Evolutionary conservation across 192 early-diverging fungal genomes (phyloP), one percentile per base, ranked within the genome.

Genomic region (Entophlyctis luteolus): DNA sequence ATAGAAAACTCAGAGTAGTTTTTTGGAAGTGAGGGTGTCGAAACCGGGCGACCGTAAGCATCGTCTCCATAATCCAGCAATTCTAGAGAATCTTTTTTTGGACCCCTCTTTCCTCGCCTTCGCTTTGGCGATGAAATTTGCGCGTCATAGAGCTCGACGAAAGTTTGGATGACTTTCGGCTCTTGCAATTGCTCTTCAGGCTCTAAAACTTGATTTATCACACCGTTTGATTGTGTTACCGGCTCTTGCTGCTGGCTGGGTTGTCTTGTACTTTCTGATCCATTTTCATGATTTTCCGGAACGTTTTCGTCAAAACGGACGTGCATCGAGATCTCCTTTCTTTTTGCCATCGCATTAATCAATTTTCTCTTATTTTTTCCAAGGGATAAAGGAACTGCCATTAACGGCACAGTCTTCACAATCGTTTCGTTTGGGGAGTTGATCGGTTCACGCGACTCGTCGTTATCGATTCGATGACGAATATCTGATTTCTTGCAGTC

Each of bases 311-410:
- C 58, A 27, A 60, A 60, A 46, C 27, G 58, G 8, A 22, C 16
- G 31, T 60, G 58, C 20, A 45, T 31, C 2, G 20, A 18, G 2
- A 45, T 45, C 27, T 60, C 58, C 38, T 60, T 60, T 22, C 47
- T 60, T 38, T 45, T 16, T 6, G 35, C 39, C 58, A 60, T 60
- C n/a, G 12, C 10, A 14, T 38, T 45, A 45, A 60, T 60, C 18
- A 60, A 27, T 29, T 60, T 60, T 20, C 58, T 16, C 58, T 60
- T 60, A 10, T 18, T 29, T 45, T n/a, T 38, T 46, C 58, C 58
- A 45, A 60, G 58, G 3, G 58, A 60, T 45, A 60, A 46, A 27
- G 58, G 58, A 0, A 45, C 39, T 38, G 58, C 58, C 38, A 60
- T 60, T 28, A 53, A 20, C 12, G n/a, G 10, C 42, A n/a, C 12